phyloP scores from a whole-genome alignment of 305 asterid genomes.

The Solanum aculeatissimum region DNA sequence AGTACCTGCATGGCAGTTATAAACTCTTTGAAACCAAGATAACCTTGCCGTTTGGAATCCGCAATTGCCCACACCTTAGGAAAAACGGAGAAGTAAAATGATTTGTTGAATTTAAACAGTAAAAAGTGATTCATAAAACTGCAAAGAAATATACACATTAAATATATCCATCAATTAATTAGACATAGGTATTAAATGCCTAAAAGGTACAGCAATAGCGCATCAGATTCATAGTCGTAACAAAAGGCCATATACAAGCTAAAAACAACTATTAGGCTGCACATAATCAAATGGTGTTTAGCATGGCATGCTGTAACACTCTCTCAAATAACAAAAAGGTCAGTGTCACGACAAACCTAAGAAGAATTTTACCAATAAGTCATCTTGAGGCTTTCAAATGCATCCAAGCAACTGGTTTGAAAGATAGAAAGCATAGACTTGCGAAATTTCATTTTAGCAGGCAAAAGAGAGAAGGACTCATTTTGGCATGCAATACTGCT shows the following conservation, averaged over 20 bases:
- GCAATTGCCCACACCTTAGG: constrained; percentile 72
- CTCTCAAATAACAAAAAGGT: background rate
- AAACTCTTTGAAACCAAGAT: constrained; percentile 66
- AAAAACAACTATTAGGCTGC: background rate
- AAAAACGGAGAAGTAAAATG: background rate
- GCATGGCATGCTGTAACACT: background rate
- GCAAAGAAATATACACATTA: background rate
- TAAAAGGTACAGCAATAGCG: background rate
- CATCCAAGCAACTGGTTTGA: background rate
- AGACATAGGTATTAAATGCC: background rate
- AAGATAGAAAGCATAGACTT: background rate
- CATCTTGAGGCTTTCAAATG: background rate
- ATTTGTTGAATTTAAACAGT: background rate
- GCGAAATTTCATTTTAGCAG: background rate
- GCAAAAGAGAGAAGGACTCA: background rate
- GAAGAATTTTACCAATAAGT: background rate
- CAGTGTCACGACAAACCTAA: background rate
- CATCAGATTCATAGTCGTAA: background rate
- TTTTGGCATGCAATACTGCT: background rate
- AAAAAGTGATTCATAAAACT: background rate
- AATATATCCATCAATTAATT: background rate
- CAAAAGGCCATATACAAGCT: background rate
- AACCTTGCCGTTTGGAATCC: constrained; percentile 69
- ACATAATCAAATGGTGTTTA: background rate
- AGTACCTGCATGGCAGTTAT: constrained; percentile 66